Base-by-base conservation (phyloP, 345 rosid genomes). In the Populus tremula region DNA sequence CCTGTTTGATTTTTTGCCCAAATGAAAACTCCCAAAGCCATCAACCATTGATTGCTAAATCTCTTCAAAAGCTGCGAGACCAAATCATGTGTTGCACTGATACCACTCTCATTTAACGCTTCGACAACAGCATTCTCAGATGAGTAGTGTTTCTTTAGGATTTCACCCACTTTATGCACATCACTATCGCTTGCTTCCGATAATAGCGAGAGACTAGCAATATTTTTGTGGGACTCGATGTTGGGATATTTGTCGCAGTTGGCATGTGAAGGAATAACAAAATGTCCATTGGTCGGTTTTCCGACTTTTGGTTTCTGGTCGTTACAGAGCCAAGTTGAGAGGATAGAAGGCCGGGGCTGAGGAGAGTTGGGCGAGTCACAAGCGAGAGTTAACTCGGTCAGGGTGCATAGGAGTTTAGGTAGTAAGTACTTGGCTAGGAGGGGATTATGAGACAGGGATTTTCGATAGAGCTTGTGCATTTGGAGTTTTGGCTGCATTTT, bases 1-100 rank as follows among this genome's bases (percentile, higher is more conserved):
- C 88, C 92, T 83, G 90, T 73, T 88, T 88, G 94, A 50, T 84
- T 59, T 82, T 91, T 90, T 83, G 97, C 95, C 98, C 98, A 93
- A 67, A 23, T 75, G 95, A 94, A 94, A 67, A 87, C 69, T 39
- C 92, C 95, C 61, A 84, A 85, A 16, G 93, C 88, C 21, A 87
- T 77, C 27, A 82, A 71, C 98, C 92, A 91, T 2, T 85, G 88
- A 70, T 84, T 85, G 77, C 90, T 84, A 75, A 90, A 94, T 63
- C 93, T 87, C 76, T 84, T 89, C 86, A 93, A 69, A 54, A 90
- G 77, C 75, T 84, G 94, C 69, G 83, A 78, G 63, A 91, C 84
- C 84, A 87, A 78, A 76, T 59, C 71, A 61, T 79, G 77, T 27
- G 92, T 80, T 27, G 85, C 85, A 8, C 67, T 75, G 5, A 89